A percentile compares a stretch with the other conserved stretches of the same genome.
Conservation (phyloP, 192 early-diverging fungal genomes). For the Coemansia sp. region DNA sequence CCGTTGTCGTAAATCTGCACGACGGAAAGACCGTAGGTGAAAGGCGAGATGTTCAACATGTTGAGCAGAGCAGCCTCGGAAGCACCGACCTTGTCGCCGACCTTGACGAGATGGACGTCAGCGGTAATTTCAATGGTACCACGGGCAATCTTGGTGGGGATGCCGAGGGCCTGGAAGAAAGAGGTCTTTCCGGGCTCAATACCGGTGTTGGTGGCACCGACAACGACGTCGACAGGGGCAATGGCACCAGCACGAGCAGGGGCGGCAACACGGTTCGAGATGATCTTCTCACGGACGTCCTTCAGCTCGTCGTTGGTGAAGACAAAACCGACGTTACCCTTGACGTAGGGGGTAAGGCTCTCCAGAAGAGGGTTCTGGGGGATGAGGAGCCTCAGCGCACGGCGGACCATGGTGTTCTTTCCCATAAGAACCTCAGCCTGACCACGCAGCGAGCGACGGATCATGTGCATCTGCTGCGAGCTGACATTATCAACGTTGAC, state of each 20-base stretch:
- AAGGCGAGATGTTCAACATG: conserved; percentile 99
- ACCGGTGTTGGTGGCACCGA: conserved; percentile 98
- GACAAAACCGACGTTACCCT: conserved; percentile 98
- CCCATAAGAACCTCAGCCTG: conserved; percentile 96
- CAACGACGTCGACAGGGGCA: conserved; percentile 90
- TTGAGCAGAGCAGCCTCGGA: conserved; percentile 98
- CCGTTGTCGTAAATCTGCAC: conserved; percentile 91
- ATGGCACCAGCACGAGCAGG: conserved; percentile 95
- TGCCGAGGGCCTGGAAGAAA: conserved; percentile 99
- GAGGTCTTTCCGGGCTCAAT: conserved; percentile 99
- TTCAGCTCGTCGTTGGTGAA: conserved; percentile 99
- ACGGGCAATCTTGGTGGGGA: conserved; percentile 99
- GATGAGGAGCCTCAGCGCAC: conserved; percentile 65
- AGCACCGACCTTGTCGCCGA: conserved; percentile 91
- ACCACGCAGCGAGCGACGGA: conserved; percentile 88
- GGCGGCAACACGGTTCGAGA: conserved; percentile 92
- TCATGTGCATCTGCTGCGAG: conserved; percentile 99
- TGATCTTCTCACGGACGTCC: conserved; percentile 86
- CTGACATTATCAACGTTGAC: conserved; percentile 99
- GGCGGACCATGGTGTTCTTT: conserved; percentile 99
- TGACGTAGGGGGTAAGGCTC: conserved; percentile 79
- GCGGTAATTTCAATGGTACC: conserved; percentile 99
- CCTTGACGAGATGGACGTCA: conserved; percentile 91
- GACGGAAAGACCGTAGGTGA: conserved; percentile 98
- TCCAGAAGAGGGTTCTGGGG: conserved; percentile 82